phyloP scores from a whole-genome alignment of 1,284 basidiomycete species.

The Trichosporon asahii region DNA sequence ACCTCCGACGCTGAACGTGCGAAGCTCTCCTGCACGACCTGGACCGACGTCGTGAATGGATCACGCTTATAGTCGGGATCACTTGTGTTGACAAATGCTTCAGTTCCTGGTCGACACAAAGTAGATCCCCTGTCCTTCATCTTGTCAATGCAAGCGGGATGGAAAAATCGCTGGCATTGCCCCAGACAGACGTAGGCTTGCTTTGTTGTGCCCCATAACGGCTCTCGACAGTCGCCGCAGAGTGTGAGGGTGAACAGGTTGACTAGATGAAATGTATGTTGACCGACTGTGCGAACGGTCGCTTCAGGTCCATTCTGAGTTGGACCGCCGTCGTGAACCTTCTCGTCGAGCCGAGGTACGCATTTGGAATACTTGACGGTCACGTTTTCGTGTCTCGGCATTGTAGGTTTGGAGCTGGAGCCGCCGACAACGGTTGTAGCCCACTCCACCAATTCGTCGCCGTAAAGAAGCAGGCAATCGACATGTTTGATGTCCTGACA shows the following conservation, averaged over 20 bases:
- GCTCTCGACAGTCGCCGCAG: slow-evolving; percentile 63
- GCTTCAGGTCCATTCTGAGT: slow-evolving; percentile 16
- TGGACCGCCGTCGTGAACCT: slow-evolving; percentile 23
- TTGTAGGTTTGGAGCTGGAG: neutral
- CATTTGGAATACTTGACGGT: slow-evolving; percentile 34
- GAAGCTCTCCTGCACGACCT: slow-evolving; percentile 58
- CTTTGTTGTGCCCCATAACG: slow-evolving; percentile 65
- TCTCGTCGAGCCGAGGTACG: slow-evolving; percentile 30
- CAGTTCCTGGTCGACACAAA: slow-evolving; percentile 44
- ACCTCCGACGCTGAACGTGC: slow-evolving; percentile 54
- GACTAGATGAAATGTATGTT: slow-evolving; percentile 49
- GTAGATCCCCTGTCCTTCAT: slow-evolving; percentile 42
- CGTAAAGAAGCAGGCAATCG: slow-evolving; percentile 30
- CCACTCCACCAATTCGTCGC: slow-evolving; percentile 27
- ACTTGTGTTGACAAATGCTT: slow-evolving; percentile 33
- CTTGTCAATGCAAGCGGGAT: slow-evolving; percentile 56
- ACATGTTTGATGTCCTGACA: slow-evolving; percentile 37
- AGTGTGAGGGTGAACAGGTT: slow-evolving; percentile 69
- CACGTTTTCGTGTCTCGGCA: slow-evolving; percentile 13
- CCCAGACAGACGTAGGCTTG: slow-evolving; percentile 64
- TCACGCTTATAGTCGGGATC: slow-evolving; percentile 38
- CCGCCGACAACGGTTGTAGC: slow-evolving; percentile 23
- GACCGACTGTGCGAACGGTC: slow-evolving; percentile 26
- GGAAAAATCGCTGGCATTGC: slow-evolving; percentile 62
- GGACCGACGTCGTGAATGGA: slow-evolving; percentile 58